These are phyloP conservation scores for Fusarium gaditjirri DNA, from an alignment of 2,329 filamentous ascomycete genomes.

Conservation along the genomic window DNA sequence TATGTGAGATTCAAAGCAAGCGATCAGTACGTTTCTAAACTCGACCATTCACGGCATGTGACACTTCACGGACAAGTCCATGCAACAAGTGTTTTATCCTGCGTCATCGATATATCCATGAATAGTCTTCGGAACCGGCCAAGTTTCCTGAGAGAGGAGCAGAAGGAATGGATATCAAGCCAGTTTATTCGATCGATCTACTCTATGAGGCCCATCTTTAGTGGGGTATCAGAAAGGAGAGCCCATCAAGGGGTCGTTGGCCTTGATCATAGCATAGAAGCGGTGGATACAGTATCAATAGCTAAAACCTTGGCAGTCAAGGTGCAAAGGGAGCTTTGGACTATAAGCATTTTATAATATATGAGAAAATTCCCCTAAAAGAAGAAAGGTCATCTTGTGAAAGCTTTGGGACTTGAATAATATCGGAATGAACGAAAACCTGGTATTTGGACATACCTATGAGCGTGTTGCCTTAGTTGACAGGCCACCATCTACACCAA, in stretches of 20 bases:
- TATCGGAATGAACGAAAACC: too few species aligned
- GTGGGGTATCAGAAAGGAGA: not conserved
- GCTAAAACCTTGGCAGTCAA: rapidly evolving
- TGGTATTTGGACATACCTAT: too few species aligned
- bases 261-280: not conserved
- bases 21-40: not conserved
- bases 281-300: not conserved
- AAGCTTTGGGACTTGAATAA: too few species aligned
- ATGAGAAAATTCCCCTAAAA: rapidly evolving
- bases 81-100: conserved; percentile 7
- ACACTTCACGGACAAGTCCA: conserved; percentile 12
- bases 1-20: not conserved
- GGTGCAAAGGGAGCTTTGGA: not conserved
- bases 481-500: too few species aligned
- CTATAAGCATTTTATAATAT: not conserved
- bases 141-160: not conserved
- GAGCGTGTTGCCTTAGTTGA: too few species aligned
- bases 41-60: conserved; percentile 25
- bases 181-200: conserved; percentile 11
- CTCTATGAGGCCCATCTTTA: not conserved
- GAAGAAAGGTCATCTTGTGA: too few species aligned
- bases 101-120: not conserved
- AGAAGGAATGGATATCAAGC: conserved; percentile 9
- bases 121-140: not conserved
- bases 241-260: too few species aligned